Evolutionary conservation across 1,284 basidiomycete genomes (phyloP), one percentile per base, ranked within the genome.

Genomic region (Sanguinoderma infundibulare): DNA sequence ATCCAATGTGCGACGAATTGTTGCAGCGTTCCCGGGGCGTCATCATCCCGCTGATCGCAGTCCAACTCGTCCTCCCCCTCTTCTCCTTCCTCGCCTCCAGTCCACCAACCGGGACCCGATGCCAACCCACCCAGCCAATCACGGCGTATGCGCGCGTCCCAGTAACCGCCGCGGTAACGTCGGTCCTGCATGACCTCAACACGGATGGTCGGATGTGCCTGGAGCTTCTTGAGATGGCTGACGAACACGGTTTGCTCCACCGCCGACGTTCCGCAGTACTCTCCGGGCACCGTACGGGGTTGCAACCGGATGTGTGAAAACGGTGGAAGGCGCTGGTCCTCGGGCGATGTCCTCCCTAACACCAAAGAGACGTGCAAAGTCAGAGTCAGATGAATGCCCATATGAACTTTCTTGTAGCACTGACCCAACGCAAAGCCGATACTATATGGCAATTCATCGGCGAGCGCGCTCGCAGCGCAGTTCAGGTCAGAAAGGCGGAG

Each of bases 401-500:
- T 14, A 34, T n/a, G n/a, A 30, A 32, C 30, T 9, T 8, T 14
- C 12, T 49, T 17, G 46, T 15, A 9, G 28, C 8, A 49, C 46
- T 49, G 17, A 56, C 39, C 39, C 5, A 24, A 40, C 7, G n/a
- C 17, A 32, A 49, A 10, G 8, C 32, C 40, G 10, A 47, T 12
- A n/a, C 20, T 36, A 53, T n/a, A 24, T 14, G 26, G 51, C 20
- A 56, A 47, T 15, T 53, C 49, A 24, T 39, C 30, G 7, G 5
- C 24, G 20, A 52, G 49, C 15, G 34, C 47, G 15, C 10, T 24
- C 12, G 39, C 46, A 17, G 53, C 55, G 8, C 46, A 38, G 8
- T 36, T 52, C 9, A 62, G 35, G 40, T 59, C 53, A 4, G 61
- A 62, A 22, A 62, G 52, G 4, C 53, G 44, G 28, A 62, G 53